Percentiles rank a stretch among this genome's conserved stretches.
Evolutionary conservation across 2,329 filamentous ascomycete genomes (phyloP).

Genomic region (Alternaria longipes): DNA sequence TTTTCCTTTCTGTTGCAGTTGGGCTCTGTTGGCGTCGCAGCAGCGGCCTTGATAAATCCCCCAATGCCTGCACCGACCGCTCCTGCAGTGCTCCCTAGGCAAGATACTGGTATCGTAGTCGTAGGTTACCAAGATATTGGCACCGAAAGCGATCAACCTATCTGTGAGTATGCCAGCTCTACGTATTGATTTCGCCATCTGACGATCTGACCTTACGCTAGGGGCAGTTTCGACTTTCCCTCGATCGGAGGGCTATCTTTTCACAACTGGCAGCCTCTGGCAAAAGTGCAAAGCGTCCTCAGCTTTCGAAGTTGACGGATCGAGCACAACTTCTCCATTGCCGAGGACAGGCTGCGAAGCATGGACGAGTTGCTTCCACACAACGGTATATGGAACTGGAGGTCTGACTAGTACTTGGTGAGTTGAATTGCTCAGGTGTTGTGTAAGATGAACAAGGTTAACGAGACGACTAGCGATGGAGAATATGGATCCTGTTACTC

Average conservation of each 20-base stretch:
- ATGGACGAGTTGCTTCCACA: constrained; percentile 10
- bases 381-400: constrained; percentile 3
- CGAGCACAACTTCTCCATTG: not conserved
- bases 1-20: not conserved
- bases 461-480: not conserved
- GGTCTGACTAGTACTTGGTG: constrained; percentile 6
- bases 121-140: constrained; percentile 3
- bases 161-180: not conserved
- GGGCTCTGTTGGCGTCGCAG: not conserved
- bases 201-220: not conserved
- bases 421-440: not conserved
- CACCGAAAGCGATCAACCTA: not conserved
- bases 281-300: constrained; percentile 5
- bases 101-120: not conserved
- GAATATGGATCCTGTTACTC: constrained; percentile 5
- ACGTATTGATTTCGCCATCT: not conserved
- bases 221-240: constrained; percentile 1
- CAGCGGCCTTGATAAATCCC: constrained; percentile 1
- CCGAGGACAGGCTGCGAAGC: constrained; percentile 2
- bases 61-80: constrained; percentile 1
- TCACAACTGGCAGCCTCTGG: constrained; percentile 2
- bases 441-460: not conserved
- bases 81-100: constrained; percentile 9
- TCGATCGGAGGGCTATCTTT: constrained; percentile 7
- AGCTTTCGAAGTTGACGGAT: not conserved